Evolutionary conservation across 352 stramenopile genomes (phyloP).

Genomic region (Phytophthora vignae): DNA sequence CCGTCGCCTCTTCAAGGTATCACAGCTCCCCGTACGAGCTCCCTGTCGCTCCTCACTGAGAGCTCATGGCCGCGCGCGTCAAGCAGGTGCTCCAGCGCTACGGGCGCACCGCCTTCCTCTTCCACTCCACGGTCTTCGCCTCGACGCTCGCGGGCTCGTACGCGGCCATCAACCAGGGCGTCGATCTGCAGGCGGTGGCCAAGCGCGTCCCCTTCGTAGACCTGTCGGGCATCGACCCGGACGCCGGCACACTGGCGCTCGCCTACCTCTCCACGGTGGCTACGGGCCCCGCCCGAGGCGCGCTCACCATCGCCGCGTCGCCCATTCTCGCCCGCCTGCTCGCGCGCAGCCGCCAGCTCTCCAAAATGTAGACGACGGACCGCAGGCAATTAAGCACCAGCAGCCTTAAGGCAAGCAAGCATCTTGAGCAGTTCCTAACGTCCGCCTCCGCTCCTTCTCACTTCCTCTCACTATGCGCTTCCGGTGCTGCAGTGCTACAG

Average conservation of each 20-base stretch:
- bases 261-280: slow-evolving; percentile 95
- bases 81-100: slow-evolving; percentile 93
- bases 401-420: too few species aligned
- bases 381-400: too few species aligned
- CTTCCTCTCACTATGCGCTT: too few species aligned
- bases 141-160: slow-evolving; percentile 93
- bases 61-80: slow-evolving; percentile 63
- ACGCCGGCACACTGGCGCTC: slow-evolving; percentile 73
- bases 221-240: slow-evolving; percentile 69
- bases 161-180: slow-evolving; percentile 67
- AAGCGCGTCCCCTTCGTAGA: slow-evolving; percentile 78
- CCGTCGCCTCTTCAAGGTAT: neutral
- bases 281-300: slow-evolving; percentile 72
- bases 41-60: neutral
- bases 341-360: slow-evolving; percentile 42
- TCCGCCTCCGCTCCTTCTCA: too few species aligned
- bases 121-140: slow-evolving; percentile 93
- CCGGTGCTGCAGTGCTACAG: too few species aligned
- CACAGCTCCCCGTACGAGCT: neutral
- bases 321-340: slow-evolving; percentile 78
- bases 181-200: slow-evolving; percentile 67
- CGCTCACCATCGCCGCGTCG: slow-evolving; percentile 76
- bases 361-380: slow-evolving; percentile 19
- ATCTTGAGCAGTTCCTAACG: neutral
- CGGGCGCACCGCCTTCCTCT: slow-evolving; percentile 94